phyloP scores from a whole-genome alignment of 2,329 filamentous ascomycete genomes.

The Sarocladium oryzae region DNA sequence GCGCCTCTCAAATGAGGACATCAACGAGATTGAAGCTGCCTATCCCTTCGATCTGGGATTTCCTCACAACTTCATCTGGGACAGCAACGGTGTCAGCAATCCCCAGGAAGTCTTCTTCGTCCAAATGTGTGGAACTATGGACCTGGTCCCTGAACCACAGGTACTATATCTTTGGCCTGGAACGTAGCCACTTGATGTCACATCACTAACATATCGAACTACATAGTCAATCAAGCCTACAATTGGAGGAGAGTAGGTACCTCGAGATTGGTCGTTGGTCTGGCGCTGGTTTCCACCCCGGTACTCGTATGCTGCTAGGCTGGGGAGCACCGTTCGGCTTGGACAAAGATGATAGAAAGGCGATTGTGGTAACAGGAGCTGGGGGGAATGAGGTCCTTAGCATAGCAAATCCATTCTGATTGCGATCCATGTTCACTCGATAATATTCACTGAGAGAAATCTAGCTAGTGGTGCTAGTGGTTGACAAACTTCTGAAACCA shows the following conservation, averaged over 20 bases:
- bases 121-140: constrained; percentile 40
- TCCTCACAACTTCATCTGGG: constrained; percentile 53
- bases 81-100: constrained; percentile 28
- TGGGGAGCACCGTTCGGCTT: not conserved
- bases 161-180: constrained; percentile 15
- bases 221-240: constrained; percentile 37
- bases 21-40: constrained; percentile 59
- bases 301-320: not conserved
- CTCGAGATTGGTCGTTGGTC: constrained; percentile 22
- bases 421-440: too few species aligned
- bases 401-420: too few species aligned
- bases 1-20: constrained; percentile 52
- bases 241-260: constrained; percentile 36
- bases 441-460: too few species aligned
- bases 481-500: too few species aligned
- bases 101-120: constrained; percentile 37
- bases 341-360: not conserved
- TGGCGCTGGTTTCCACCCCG: constrained; percentile 26
- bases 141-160: constrained; percentile 40
- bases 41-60: constrained; percentile 60
- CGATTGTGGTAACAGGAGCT: too few species aligned
- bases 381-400: too few species aligned
- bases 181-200: constrained; percentile 10
- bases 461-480: too few species aligned
- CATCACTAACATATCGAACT: too few species aligned